These are phyloP conservation scores for Linanthus parryae DNA, from an alignment of 148 eudicot species.

Conservation along the genomic window DNA sequence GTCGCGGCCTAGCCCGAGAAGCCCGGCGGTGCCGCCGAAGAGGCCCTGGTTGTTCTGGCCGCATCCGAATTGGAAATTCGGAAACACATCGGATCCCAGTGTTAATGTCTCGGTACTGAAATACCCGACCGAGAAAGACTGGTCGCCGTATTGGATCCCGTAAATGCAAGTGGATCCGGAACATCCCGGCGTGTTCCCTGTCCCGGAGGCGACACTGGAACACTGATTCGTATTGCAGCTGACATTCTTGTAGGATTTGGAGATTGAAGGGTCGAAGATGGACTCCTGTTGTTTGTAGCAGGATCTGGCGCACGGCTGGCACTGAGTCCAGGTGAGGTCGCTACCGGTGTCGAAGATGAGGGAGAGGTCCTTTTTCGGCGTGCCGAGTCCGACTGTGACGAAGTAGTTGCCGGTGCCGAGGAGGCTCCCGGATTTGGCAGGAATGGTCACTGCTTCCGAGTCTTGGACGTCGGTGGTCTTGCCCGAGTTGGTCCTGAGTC, in stretches of 20 bases:
- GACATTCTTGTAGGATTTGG: slow-evolving; percentile 48
- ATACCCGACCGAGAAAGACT: slow-evolving; percentile 4
- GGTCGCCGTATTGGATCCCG: neutral
- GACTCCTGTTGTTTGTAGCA: slow-evolving; percentile 57
- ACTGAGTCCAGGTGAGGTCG: slow-evolving; percentile 43
- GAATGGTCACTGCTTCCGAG: slow-evolving; percentile 28
- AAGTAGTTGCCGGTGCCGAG: slow-evolving; percentile 62
- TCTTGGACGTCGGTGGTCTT: neutral
- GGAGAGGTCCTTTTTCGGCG: slow-evolving; percentile 49
- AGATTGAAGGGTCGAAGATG: slow-evolving; percentile 41
- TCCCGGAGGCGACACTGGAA: slow-evolving; percentile 36
- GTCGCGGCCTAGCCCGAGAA: slow-evolving; percentile 16
- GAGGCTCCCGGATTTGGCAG: slow-evolving; percentile 47
- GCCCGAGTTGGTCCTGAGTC: neutral
- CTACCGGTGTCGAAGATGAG: slow-evolving; percentile 74
- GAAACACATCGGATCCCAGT: slow-evolving; percentile 2
- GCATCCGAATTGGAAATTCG: slow-evolving; percentile 15
- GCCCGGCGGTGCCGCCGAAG: slow-evolving; percentile 15
- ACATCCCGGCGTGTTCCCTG: slow-evolving; percentile 48
- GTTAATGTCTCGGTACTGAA: slow-evolving; percentile 11
- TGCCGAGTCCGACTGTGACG: slow-evolving; percentile 53
- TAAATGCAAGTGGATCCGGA: slow-evolving; percentile 30
- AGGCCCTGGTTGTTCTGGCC: slow-evolving; percentile 19
- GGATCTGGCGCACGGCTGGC: slow-evolving; percentile 46
- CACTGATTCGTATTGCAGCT: slow-evolving; percentile 48